A percentile compares a stretch with the other conserved stretches of the same genome.
Evolutionary conservation across 2,329 filamentous ascomycete species (phyloP).

Genomic region (Teratosphaeria pseudoeucalypti): DNA sequence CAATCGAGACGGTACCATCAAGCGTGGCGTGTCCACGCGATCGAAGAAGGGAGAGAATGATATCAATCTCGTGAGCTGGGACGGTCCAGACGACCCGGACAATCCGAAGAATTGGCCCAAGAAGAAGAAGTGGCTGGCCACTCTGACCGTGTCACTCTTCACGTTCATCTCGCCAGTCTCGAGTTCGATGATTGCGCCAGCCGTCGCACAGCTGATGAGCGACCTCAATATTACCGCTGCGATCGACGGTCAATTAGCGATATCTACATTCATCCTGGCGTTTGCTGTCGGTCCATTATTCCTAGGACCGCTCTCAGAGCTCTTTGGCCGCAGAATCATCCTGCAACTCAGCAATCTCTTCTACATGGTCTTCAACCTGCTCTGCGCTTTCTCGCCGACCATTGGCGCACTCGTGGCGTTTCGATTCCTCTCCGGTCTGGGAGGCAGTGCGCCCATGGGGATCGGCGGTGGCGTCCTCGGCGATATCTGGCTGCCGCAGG

Average conservation of each 20-base stretch:
- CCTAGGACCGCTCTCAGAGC: conserved; percentile 27
- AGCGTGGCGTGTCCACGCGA: conserved; percentile 17
- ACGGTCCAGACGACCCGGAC: conserved; percentile 33
- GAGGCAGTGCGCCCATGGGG: conserved; percentile 28
- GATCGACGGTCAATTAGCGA: conserved; percentile 17
- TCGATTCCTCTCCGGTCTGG: conserved; percentile 29
- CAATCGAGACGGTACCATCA: conserved; percentile 14
- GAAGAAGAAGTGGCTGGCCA: conserved; percentile 35
- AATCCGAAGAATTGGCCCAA: conserved; percentile 40
- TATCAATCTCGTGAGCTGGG: conserved; percentile 34
- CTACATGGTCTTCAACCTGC: conserved; percentile 29
- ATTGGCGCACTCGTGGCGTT: conserved; percentile 26
- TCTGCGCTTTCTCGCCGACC: conserved; percentile 26
- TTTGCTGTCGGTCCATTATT: conserved; percentile 29
- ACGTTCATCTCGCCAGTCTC: conserved; percentile 31
- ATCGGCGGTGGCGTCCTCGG: conserved; percentile 30
- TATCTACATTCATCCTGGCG: conserved; percentile 30
- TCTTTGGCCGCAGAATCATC: conserved; percentile 27
- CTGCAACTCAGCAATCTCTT: conserved; percentile 28
- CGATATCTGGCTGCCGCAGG: conserved; percentile 50
- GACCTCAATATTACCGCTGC: conserved; percentile 17
- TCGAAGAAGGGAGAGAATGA: conserved; percentile 24
- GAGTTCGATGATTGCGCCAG: conserved; percentile 31
- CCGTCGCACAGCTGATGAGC: conserved; percentile 16
- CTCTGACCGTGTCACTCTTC: conserved; percentile 32